Conservation (phyloP, 176 grass and related monocot genomes). For the Ensete ventricosum region DNA sequence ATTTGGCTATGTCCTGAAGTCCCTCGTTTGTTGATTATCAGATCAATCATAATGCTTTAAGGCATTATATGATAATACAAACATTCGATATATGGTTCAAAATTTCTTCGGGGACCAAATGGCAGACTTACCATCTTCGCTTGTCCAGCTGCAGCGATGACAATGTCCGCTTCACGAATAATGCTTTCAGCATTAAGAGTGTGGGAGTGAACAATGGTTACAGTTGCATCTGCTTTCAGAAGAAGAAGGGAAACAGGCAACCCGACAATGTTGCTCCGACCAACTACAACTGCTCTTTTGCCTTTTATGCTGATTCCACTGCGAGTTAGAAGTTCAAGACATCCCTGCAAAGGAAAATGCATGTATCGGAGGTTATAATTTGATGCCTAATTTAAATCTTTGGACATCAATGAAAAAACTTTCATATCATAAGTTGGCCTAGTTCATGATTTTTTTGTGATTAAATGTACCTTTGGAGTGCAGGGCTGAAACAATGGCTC, state of each 20-base stretch:
- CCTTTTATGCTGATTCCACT: conserved; percentile 68
- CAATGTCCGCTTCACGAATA: conserved; percentile 60
- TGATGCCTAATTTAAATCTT: not conserved
- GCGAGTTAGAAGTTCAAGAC: conserved; percentile 73
- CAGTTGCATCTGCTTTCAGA: conserved; percentile 84
- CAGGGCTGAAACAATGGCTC: conserved; percentile 78
- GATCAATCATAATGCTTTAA: not conserved
- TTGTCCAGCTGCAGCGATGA: conserved; percentile 85
- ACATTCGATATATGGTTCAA: not conserved
- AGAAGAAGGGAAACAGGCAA: conserved; percentile 82
- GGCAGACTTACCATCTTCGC: conserved; percentile 58
- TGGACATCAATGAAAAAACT: not conserved
- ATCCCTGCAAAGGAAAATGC: conserved; percentile 45
- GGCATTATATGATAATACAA: not conserved
- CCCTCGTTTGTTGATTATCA: not conserved
- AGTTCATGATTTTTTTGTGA: not conserved
- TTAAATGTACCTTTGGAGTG: conserved; percentile 64
- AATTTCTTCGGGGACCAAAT: not conserved
- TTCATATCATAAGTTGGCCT: not conserved
- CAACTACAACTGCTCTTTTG: conserved; percentile 72
- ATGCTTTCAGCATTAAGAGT: conserved; percentile 60
- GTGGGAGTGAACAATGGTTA: conserved; percentile 69
- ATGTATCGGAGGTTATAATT: not conserved
- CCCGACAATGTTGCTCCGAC: conserved; percentile 89
- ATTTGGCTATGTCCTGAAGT: too few species aligned